phyloP scores from a whole-genome alignment of 108 stramenopile genomes.

The Stephanodiscus triporus region DNA sequence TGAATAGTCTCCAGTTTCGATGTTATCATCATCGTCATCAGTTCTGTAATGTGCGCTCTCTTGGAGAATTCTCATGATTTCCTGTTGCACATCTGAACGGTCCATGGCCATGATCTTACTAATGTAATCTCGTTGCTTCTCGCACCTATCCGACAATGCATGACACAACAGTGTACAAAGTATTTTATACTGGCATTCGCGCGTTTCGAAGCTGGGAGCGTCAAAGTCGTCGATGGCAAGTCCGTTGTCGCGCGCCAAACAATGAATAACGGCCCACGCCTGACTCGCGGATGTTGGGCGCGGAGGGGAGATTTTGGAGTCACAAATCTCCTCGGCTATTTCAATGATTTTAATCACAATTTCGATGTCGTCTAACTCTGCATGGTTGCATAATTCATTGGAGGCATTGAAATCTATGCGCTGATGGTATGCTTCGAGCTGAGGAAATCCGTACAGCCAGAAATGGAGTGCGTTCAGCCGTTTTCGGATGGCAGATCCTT shows the following conservation, averaged over 20 bases:
- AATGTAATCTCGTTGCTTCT: constrained; percentile 32
- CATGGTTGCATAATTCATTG: background rate
- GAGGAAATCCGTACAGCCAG: constrained; percentile 35
- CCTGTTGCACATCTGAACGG: constrained; percentile 38
- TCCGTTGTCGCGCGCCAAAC: constrained; percentile 2
- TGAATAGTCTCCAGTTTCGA: constrained; percentile 30
- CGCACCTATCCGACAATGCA: constrained; percentile 36
- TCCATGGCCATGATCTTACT: constrained; percentile 34
- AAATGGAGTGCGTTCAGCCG: constrained; percentile 18
- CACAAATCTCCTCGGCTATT: constrained; percentile 39
- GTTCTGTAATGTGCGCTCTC: constrained; percentile 13
- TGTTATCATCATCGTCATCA: constrained; percentile 27
- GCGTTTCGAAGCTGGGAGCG: constrained; percentile 7
- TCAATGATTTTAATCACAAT: constrained; percentile 21
- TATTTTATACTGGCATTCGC: constrained; percentile 19
- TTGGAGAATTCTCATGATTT: constrained; percentile 49
- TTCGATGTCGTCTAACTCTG: constrained; percentile 18
- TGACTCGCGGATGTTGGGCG: constrained; percentile 16
- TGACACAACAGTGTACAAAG: constrained; percentile 37
- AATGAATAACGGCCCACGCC: constrained; percentile 22
- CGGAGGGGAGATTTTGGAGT: constrained; percentile 9
- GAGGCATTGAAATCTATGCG: background rate
- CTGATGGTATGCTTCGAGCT: constrained; percentile 15
- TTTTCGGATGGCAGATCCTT: constrained; percentile 11
- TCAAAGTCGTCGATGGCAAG: constrained; percentile 5